Base-by-base conservation (phyloP, 2,329 filamentous ascomycete species). In the Ophiostoma piceae region DNA sequence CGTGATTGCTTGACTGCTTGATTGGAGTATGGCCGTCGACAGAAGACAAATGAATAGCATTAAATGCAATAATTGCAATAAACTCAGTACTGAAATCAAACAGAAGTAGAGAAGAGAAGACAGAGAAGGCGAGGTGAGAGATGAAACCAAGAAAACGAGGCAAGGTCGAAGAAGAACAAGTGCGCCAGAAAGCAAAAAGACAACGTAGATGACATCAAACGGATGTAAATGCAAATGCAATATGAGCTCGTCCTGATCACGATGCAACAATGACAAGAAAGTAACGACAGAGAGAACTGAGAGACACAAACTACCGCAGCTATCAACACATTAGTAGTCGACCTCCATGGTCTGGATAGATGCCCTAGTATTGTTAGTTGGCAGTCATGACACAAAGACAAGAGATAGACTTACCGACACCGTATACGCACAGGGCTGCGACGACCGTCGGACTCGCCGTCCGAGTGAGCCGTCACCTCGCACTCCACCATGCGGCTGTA, bases 401-500 rank as follows among this genome's bases (percentile, higher is more conserved):
- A 16, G 9, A 57, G 51, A 8, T 1, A 57, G 3, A 66, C 65
- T 29, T 47, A 47, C 65, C 65, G 65, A 47, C 65, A 66, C 11
- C 39, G 37, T 16, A 66, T 14, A 22, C 65, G 65, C 29, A 41
- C 65, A n/a, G 65, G 65, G 12, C 37, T 41, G 37, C 8, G 37
- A 32, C n/a, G 11, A 16, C 37, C 7, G 19, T 41, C 35, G 1
- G 65, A 22, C 3, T 66, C 39, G 65, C 29, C 65, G 37, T 32
- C 65, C 39, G 65, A 43, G 11, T 7, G 14, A 37, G n/a, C 43
- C 65, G 65, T 16, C 65, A 66, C 65, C 22, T 66, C 65, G 32
- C 65, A 66, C 12, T 66, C 54, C 29, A 65, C 57, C 37, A 60
- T 22, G 37, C 64, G 60, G 14, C 14, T 67, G 26, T 41, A 54